Percentiles rank a stretch among this genome's conserved stretches.
Evolutionary conservation across 306 rosid species (phyloP).

Genomic region (Gynostemma pentaphyllum): DNA sequence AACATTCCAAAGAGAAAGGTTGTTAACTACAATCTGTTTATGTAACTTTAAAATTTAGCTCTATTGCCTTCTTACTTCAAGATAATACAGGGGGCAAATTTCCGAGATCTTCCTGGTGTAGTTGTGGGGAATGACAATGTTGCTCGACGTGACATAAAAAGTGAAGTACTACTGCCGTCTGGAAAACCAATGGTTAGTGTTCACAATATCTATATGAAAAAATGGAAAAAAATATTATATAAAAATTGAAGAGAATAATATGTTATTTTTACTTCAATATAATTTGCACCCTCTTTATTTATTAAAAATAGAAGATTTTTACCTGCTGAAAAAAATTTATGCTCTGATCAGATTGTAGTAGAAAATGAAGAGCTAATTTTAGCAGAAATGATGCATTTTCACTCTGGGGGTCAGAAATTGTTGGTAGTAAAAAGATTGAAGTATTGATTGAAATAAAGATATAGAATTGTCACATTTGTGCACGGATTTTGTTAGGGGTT

Average conservation of each 20-base stretch:
- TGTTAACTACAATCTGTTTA: conserved; percentile 10
- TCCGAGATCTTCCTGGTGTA: conserved; percentile 86
- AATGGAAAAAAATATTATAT: no score
- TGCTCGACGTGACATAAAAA: conserved; percentile 46
- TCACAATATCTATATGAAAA: neutral
- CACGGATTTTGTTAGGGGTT: no score
- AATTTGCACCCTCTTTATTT: no score
- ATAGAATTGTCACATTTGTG: neutral
- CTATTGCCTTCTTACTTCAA: conserved; percentile 12
- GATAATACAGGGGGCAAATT: conserved; percentile 72
- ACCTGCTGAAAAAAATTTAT: no score
- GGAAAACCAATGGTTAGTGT: conserved; percentile 70
- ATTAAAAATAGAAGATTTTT: no score
- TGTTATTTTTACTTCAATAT: no score
- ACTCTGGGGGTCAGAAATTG: neutral
- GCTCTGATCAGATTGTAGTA: no score
- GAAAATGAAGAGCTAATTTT: no score
- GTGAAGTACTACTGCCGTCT: conserved; percentile 48
- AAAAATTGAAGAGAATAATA: no score
- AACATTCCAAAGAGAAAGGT: conserved; percentile 91
- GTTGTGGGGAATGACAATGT: conserved; percentile 78
- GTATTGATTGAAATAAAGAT: neutral
- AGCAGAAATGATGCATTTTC: neutral
- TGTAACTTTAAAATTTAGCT: conserved; percentile 13
- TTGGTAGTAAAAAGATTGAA: neutral